Evolutionary conservation across 495 filamentous ascomycete genomes (phyloP), one percentile per base, ranked within the genome.

Genomic region (Hypoxylon trugodes): DNA sequence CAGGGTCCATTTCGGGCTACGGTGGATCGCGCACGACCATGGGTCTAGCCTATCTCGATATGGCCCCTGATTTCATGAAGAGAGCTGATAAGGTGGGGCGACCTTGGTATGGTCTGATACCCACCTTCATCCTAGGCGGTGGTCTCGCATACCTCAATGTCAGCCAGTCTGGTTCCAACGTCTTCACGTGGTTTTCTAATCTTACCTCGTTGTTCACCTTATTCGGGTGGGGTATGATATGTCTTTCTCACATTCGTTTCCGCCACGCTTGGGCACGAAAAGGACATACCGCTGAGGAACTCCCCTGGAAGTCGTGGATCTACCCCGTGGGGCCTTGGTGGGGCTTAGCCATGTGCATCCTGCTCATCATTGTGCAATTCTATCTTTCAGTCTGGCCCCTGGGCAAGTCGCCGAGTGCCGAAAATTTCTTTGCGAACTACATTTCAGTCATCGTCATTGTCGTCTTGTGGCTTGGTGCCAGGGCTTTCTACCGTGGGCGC

Each of bases 161-260:
- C 55, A 79, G 81, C 5, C 40, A 65, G 0, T 33, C 59, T 10
- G 81, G 80, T 33, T 40, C 59, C 7, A 50, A 62, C 1, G 75
- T 81, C 41, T 84, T 86, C 49, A 66, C 38, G 1, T 68, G 87
- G 64, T 81, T 93, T 22, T 82, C 89, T 10, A 83, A 87, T 22
- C 74, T 93, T 8, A 90, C 88, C 3, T 89, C 87, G 61, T 80
- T 92, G 1, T 82, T 84, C 36, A 79, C 84, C 56, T 81, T 93
- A 55, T 92, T 92, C 75, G 86, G 86, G 40, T 93, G 87, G 87
- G 89, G 85, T 30, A 86, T 84, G 59, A 90, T 93, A 69, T 88
- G 85, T 73, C 68, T 91, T 12, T 84, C 89, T 2, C 90, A 92
- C 71, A 52, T 67, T 12, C 82, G 87, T 19, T 89, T 89, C 81